phyloP scores from a whole-genome alignment of 2,329 filamentous ascomycete species.

The Hortaea werneckii region DNA sequence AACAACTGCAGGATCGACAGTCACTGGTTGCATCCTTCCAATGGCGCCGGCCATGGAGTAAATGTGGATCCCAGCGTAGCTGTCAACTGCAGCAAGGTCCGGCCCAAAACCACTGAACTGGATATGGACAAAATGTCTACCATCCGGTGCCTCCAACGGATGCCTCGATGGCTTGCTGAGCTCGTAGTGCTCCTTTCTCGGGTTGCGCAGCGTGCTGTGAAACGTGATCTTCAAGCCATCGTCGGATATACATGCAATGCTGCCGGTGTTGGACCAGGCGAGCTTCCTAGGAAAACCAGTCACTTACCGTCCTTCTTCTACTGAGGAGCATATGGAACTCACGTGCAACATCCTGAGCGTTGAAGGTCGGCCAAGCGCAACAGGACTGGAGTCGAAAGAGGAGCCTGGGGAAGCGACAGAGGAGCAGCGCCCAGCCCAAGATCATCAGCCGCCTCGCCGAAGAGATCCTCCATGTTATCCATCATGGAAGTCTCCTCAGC shows the following conservation, averaged over 20 bases:
- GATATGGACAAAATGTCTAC: conserved; percentile 64
- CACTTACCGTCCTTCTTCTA: conserved; percentile 2
- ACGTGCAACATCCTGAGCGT: conserved; percentile 71
- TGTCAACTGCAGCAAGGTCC: conserved; percentile 76
- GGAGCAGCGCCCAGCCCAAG: conserved; percentile 45
- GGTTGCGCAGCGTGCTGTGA: conserved; percentile 59
- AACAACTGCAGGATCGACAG: conserved; percentile 24
- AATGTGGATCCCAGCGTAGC: conserved; percentile 65
- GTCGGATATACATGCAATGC: conserved; percentile 67
- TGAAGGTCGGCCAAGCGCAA: conserved; percentile 69
- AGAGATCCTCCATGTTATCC: conserved; percentile 56
- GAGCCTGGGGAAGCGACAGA: conserved; percentile 43
- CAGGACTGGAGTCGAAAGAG: conserved; percentile 50
- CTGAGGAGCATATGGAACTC: conserved; percentile 32
- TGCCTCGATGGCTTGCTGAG: conserved; percentile 62
- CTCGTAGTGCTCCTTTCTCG: conserved; percentile 62
- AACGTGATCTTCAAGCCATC: conserved; percentile 64
- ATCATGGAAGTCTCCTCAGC: conserved; percentile 14
- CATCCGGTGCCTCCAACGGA: conserved; percentile 51
- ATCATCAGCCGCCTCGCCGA: conserved; percentile 52
- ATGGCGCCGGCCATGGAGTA: conserved; percentile 61
- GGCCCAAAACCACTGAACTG: conserved; percentile 68
- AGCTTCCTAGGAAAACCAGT: conserved; percentile 48
- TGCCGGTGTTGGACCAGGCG: conserved; percentile 80
- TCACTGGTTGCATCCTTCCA: conserved; percentile 57